Percentiles rank a stretch among this genome's conserved stretches.
phyloP scores from a whole-genome alignment of 148 eudicot genomes.

The Camellia granthamiana region DNA sequence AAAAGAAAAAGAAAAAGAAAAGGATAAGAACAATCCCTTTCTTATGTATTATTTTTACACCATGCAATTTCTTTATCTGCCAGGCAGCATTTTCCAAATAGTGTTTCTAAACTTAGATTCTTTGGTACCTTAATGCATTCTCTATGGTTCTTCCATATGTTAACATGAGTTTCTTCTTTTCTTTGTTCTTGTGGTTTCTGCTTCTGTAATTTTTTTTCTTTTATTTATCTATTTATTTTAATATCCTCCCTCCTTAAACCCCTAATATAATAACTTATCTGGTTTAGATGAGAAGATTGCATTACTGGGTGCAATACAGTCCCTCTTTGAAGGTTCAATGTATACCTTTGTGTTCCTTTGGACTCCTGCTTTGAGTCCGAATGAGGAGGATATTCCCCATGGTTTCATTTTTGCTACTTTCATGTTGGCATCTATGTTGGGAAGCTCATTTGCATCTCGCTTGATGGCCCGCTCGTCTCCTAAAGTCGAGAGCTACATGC shows the following conservation, averaged over 20 bases:
- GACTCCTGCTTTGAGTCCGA: conserved; percentile 98
- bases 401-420: conserved; percentile 96
- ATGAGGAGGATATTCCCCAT: conserved; percentile 93
- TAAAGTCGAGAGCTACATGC: conserved; percentile 96
- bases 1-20: too few species aligned
- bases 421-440: conserved; percentile 98
- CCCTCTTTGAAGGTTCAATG: conserved; percentile 97
- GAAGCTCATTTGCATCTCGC: conserved; percentile 90
- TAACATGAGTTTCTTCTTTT: neutral
- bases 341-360: conserved; percentile 95
- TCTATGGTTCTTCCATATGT: conserved; percentile 1
- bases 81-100: neutral
- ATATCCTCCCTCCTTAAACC: neutral
- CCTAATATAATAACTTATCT: conserved; percentile 6
- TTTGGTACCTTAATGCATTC: neutral
- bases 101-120: neutral
- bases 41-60: too few species aligned
- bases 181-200: neutral
- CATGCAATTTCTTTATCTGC: neutral
- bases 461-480: conserved; percentile 62
- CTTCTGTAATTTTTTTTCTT: neutral
- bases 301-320: conserved; percentile 92
- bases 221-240: neutral
- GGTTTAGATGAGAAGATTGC: conserved; percentile 92
- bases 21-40: too few species aligned